phyloP scores from a whole-genome alignment of 768 basidiomycete species.

The Naganishia friedmannii region DNA sequence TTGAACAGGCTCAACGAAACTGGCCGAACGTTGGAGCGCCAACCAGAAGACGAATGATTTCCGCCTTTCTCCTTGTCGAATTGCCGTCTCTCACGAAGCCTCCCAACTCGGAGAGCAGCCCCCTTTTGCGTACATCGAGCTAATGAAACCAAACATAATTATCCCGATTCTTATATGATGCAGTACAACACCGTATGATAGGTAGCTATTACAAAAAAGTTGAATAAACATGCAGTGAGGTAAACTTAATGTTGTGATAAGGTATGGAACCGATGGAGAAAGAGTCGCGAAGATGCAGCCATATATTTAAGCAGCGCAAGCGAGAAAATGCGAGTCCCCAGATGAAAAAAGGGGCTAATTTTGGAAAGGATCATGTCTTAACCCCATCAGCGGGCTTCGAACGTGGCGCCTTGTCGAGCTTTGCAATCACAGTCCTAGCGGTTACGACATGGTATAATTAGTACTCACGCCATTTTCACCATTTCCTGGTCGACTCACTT shows the following conservation, averaged over 20 bases:
- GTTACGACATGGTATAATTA: too few relatives aligned
- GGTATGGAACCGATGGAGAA: not conserved
- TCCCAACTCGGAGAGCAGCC: too few relatives aligned
- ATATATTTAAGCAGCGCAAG: too few relatives aligned
- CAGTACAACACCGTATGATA: not conserved
- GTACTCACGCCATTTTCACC: too few relatives aligned
- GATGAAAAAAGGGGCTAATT: not conserved
- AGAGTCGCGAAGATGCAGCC: too few relatives aligned
- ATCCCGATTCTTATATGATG: not conserved
- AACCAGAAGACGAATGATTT: too few relatives aligned
- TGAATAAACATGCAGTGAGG: not conserved
- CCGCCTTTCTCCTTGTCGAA: too few relatives aligned
- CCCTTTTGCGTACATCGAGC: too few relatives aligned
- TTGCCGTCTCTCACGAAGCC: too few relatives aligned
- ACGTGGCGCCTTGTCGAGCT: conserved; percentile 17
- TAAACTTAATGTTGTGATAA: not conserved
- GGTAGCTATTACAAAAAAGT: not conserved
- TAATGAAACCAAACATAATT: not conserved
- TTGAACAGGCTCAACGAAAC: too few relatives aligned
- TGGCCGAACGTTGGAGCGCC: too few relatives aligned
- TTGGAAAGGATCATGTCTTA: not conserved
- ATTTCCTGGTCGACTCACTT: not conserved
- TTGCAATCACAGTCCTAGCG: conserved; percentile 12
- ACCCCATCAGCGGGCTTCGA: not conserved
- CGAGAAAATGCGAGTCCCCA: too few relatives aligned